Conservation (phyloP, 2,329 filamentous ascomycete genomes). For the Colletotrichum sublineola region DNA sequence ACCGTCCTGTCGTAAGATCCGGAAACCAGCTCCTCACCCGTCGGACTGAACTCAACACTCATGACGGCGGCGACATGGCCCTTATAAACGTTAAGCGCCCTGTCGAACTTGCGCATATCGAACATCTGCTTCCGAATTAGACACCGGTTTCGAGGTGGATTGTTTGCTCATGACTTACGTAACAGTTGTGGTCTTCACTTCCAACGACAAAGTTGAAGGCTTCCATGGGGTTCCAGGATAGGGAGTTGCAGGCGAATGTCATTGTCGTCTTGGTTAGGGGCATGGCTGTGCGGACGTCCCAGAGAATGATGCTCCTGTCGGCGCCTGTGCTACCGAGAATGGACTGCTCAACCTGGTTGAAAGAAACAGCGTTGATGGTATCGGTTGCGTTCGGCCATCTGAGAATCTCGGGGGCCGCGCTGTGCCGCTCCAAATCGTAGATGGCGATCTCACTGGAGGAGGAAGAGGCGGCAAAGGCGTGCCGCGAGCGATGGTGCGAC, state of each 20-base stretch:
- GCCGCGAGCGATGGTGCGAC: constrained; percentile 83
- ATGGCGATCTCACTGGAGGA: constrained; percentile 84
- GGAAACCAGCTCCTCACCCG: constrained; percentile 91
- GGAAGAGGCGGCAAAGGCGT: constrained; percentile 84
- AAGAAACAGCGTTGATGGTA: constrained; percentile 88
- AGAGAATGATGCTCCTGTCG: constrained; percentile 89
- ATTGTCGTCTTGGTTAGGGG: constrained; percentile 86
- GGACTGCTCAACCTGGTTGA: constrained; percentile 95
- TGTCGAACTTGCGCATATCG: constrained; percentile 91
- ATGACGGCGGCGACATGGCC: constrained; percentile 93
- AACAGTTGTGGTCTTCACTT: constrained; percentile 92
- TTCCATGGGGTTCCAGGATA: constrained; percentile 97
- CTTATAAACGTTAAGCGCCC: constrained; percentile 89
- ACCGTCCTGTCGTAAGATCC: constrained; percentile 90
- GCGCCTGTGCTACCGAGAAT: constrained; percentile 87
- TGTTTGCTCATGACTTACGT: constrained; percentile 46
- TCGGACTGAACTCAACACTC: constrained; percentile 96
- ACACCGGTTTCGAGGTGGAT: neutral
- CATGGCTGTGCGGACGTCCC: constrained; percentile 89
- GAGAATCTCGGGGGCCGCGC: constrained; percentile 84
- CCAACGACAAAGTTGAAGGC: constrained; percentile 95
- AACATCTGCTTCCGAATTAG: constrained; percentile 67
- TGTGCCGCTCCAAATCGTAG: constrained; percentile 87
- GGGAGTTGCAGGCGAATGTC: constrained; percentile 83
- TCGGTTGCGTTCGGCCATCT: constrained; percentile 90